Evolutionary conservation across 2,329 filamentous ascomycete species (phyloP), one percentile per base, ranked within the genome.

Genomic region (Dactylonectria estremocensis): DNA sequence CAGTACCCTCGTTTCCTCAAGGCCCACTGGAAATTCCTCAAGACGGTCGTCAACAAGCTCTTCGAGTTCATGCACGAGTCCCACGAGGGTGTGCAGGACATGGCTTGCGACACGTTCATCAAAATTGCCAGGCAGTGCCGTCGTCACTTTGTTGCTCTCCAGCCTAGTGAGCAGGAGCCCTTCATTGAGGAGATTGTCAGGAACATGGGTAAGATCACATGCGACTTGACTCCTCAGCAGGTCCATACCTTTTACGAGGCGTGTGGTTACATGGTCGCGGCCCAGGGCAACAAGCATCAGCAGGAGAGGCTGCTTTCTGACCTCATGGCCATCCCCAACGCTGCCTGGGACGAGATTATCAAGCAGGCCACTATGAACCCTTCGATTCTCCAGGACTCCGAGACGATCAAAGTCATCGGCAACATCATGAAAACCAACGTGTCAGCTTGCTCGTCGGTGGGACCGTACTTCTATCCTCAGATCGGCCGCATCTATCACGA

Each of bases 351-450:
- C 78, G 90, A 92, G 77, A 98, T 99, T 76, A 99, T 99, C 78
- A 90, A 90, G 74, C 90, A 93, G 78, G 96, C 96, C 24, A 96
- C 94, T 61, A 88, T 92, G 68, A 92, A 98, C 78, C 94, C 96
- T 0, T 88, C 91, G 22, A 95, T 96, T 73, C 87, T 99, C 13
- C 94, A 98, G 80, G 95, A 98, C 77, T 87, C 91, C 11, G 95
- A 99, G 74, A 97, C 95, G 1, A 98, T 99, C 85, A 99, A 99
- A 86, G 92, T 99, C 73, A 95, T 99, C 70, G 96, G 96, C 73
- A 99, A 99, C 83, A 98, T 99, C 79, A 99, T 99, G 96, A 99
- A 99, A 89, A 99, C 96, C 1, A 99, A 99, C 76, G 96, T 99
- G 5, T 95, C 97, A n/a, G 96, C 96, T 40, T 99, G 96, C 81